These are phyloP conservation scores for Candida rishiriensis DNA, from an alignment of 805 yeast genomes.

Conservation along the genomic window DNA sequence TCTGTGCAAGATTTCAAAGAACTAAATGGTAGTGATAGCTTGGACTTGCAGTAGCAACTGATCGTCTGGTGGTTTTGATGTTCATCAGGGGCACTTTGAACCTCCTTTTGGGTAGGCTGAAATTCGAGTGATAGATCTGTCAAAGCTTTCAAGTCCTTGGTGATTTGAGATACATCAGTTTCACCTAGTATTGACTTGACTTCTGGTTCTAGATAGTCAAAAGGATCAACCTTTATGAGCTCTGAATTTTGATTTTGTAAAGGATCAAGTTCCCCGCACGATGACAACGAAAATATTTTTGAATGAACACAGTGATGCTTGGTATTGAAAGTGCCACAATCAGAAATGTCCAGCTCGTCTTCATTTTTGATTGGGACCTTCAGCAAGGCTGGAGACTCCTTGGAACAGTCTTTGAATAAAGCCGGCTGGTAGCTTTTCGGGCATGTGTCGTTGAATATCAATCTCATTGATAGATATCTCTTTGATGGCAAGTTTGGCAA, in stretches of 20 bases:
- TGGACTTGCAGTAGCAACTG: constrained; percentile 20
- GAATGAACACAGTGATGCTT: constrained; percentile 17
- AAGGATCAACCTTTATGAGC: constrained; percentile 29
- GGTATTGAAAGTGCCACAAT: constrained; percentile 23
- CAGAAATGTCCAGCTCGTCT: constrained; percentile 11
- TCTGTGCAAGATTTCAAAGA: constrained; percentile 12
- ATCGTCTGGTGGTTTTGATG: not conserved
- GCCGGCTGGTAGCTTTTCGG: constrained; percentile 48
- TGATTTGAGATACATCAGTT: constrained; percentile 18
- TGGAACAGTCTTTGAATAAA: constrained; percentile 31
- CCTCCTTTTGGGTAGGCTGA: constrained; percentile 9
- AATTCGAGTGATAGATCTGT: not conserved
- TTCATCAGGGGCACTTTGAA: not conserved
- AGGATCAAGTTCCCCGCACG: constrained; percentile 9
- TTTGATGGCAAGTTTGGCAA: constrained; percentile 47
- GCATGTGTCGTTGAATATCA: constrained; percentile 44
- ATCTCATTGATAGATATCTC: constrained; percentile 43
- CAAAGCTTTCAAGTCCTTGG: constrained; percentile 17
- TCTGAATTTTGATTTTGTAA: constrained; percentile 32
- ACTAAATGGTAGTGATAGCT: constrained; percentile 5
- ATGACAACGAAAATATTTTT: constrained; percentile 29
- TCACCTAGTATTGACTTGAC: not conserved
- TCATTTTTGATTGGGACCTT: constrained; percentile 27
- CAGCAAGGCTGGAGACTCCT: constrained; percentile 35
- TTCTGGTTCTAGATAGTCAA: constrained; percentile 7